These are phyloP conservation scores for Xerocomus nothofagi DNA, from an alignment of 1,284 basidiomycete species.

Conservation along the genomic window DNA sequence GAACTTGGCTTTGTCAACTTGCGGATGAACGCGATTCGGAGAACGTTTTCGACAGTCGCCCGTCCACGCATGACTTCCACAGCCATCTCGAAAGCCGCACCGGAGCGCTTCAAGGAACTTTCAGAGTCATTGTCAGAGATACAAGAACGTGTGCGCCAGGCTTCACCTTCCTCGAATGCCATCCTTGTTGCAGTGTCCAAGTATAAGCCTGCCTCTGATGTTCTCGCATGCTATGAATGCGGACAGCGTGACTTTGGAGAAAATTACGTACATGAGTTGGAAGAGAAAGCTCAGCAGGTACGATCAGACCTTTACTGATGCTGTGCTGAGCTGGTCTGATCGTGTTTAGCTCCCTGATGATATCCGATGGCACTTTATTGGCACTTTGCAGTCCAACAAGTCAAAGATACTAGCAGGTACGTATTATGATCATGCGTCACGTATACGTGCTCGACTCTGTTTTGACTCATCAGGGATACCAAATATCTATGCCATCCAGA, in stretches of 20 bases:
- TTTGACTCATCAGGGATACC: conserved; percentile 67
- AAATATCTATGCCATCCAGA: conserved; percentile 89
- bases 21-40: conserved; percentile 3
- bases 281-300: conserved; percentile 83
- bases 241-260: conserved; percentile 94
- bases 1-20: background rate
- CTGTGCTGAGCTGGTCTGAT: conserved; percentile 4
- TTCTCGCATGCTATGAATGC: conserved; percentile 76
- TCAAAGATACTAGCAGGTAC: conserved; percentile 85
- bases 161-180: conserved; percentile 32
- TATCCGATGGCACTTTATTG: conserved; percentile 98
- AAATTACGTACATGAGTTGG: conserved; percentile 95
- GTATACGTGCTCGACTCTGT: conserved; percentile 6
- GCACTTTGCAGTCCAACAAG: conserved; percentile 94
- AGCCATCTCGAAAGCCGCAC: conserved; percentile 9
- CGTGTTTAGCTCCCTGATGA: conserved; percentile 68
- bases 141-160: conserved; percentile 44
- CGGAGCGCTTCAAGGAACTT: conserved; percentile 49
- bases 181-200: conserved; percentile 91
- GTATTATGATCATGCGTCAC: conserved; percentile 1
- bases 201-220: conserved; percentile 87
- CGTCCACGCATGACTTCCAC: conserved; percentile 21
- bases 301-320: conserved; percentile 24
- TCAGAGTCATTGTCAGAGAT: conserved; percentile 52
- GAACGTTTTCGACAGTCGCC: conserved; percentile 4